Evolutionary conservation across 1,284 basidiomycete species (phyloP), one percentile per base, ranked within the genome.

Genomic region (Rhodotorula mucilaginosa): DNA sequence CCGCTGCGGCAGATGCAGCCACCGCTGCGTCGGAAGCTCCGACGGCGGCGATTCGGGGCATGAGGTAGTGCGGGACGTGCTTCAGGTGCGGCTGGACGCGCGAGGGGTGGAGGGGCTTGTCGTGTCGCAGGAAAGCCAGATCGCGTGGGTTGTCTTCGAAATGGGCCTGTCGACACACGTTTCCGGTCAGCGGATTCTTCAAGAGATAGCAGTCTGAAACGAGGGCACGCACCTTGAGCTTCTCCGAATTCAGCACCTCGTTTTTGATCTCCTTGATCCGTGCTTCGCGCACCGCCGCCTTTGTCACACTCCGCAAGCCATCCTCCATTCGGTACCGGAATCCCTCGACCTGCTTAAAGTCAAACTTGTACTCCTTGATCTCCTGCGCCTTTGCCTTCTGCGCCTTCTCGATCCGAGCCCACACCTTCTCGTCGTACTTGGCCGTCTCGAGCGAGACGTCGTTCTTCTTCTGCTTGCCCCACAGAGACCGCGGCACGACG

Each of bases 281-380:
- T 2, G 97, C 97, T 81, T 99, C 97, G 76, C 89, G 87, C 72
- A 99, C 89, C 8, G 90, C 88, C 69, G 87, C 89, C 73, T 88
- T 86, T 64, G 96, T 99, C 34, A 98, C 94, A 64, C 89, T 87
- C 75, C 93, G 85, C 76, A 99, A 81, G 3, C 93, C 97, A 81
- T 99, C 97, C 79, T 95, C 92, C 93, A 98, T 98, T 65, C 97
- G 87, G 82, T 99, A 99, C 76, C 95, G 85, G 84, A 99, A 99
- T n/a, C 93, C 94, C 78, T 98, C 94, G 56, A 98, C 92, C 83
- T 97, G 89, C 82, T 88, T 86, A 90, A 91, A 89, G 81, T 97
- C 93, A 80, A 98, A 92, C 54, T 89, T 87, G 83, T 97, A 99
- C 81, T 94, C 93, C 80, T 92, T 90, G 74, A 97, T 86, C 75